Base-by-base conservation (phyloP, 805 yeast genomes). In the Wickerhamomyces strasburgensis region DNA sequence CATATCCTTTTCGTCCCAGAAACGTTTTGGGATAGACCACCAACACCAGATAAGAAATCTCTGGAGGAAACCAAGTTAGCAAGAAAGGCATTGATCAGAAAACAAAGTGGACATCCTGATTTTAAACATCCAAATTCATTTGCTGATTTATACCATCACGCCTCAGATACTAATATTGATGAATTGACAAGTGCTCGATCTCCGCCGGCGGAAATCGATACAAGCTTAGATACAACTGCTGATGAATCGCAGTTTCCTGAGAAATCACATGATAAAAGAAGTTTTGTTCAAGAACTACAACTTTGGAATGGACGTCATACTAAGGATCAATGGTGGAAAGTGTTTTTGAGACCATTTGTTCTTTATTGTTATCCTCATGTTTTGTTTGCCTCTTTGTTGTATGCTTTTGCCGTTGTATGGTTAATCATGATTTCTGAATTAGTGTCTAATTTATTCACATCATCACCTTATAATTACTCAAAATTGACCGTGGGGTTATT, bases 341-440 rank as follows among this genome's bases (percentile, higher is more conserved):
- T 75, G 6, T 69, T 73, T 10, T 43, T 73, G 14, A 60, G 84
- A 29, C 84, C 84, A 2, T 66, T 77, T 40, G 64, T 68, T 18
- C 62, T 78, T 5, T 63, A 58, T 19, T 35, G 48, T 5, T 78
- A 76, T 51, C 81, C 82, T 0, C 59, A 73, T 1, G 60, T 78
- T 14, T 48, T 73, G 5, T 78, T 65, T 48, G 71, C 78, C 0
- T 60, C 80, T 1, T 49, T 77, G 7, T 52, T 73, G 3, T 77
- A 78, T 50, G 61, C 78, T 1, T 60, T 77, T 35, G 74, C 80
- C 13, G 79, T 78, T 15, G 79, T 77, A 14, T 78, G 82, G 82
- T 67, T 78, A 31, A 76, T 78, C 51, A 72, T 76, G 21, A 70
- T 78, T 31, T 73, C 80, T 2, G 82, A 77, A 48, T 65, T 76